Evolutionary conservation across 495 filamentous ascomycete species (phyloP).

Genomic region (Xylaria cubensis): DNA sequence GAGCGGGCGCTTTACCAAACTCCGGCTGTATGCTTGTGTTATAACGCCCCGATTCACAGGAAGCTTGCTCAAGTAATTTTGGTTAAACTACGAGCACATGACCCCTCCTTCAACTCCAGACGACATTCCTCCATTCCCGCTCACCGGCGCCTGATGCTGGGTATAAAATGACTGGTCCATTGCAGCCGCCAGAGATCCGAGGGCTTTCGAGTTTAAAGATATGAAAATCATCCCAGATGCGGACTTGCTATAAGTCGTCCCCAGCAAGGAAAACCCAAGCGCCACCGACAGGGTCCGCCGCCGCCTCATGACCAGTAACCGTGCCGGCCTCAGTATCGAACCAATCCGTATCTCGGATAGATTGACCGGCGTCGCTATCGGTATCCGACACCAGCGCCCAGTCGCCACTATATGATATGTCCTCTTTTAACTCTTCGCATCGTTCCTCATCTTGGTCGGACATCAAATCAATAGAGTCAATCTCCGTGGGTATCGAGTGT

Average conservation of each 20-base stretch:
- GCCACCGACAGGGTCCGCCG: slow-evolving; percentile 24
- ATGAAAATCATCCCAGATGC: slow-evolving; percentile 36
- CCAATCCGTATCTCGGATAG: not conserved
- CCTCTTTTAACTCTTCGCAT: slow-evolving; percentile 14
- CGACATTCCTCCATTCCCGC: not conserved
- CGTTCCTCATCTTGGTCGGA: slow-evolving; percentile 31
- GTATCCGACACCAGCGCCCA: slow-evolving; percentile 30
- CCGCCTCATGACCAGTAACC: slow-evolving; percentile 23
- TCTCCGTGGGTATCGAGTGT: slow-evolving; percentile 27
- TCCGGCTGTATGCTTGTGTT: not conserved
- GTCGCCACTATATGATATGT: slow-evolving; percentile 4
- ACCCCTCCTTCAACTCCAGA: not conserved
- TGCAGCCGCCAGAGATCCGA: slow-evolving; percentile 39
- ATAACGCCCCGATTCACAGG: slow-evolving; percentile 13
- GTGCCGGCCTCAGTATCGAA: slow-evolving; percentile 9
- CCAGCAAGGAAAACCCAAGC: slow-evolving; percentile 50
- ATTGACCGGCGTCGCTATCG: slow-evolving; percentile 10
- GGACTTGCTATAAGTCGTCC: slow-evolving; percentile 58
- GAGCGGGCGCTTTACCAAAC: not conserved
- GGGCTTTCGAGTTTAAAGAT: slow-evolving; percentile 39
- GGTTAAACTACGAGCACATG: slow-evolving; percentile 33
- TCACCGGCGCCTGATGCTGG: slow-evolving; percentile 28
- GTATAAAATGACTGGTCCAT: slow-evolving; percentile 47
- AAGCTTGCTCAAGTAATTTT: slow-evolving; percentile 33
- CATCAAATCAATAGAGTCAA: slow-evolving; percentile 34